Base-by-base conservation (phyloP, 2,329 filamentous ascomycete species). In the Pseudocercospora crystallina region DNA sequence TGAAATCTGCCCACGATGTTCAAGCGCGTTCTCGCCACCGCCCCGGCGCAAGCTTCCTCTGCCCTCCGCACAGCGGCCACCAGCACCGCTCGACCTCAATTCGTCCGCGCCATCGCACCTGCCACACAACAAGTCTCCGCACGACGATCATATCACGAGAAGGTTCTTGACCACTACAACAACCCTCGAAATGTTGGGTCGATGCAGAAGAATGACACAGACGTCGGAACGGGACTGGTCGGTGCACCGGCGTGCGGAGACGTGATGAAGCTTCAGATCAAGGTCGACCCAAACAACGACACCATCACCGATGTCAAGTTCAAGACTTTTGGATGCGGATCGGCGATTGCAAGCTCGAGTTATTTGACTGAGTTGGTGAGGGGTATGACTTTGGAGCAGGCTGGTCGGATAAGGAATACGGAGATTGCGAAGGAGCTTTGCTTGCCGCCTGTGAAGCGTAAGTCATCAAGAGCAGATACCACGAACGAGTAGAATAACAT, bases 391-490 rank as follows among this genome's bases (percentile, higher is more conserved):
- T 75, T 99, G 60, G 94, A 99, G 64, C 90, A 99, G 71, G 94
- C 95, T 31, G 85, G 85, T 47, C 86, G 87, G 75, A 89, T 99
- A 64, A 87, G 90, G 77, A 99, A 99, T 75, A 96, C 92, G 3
- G 91, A 99, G 75, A 99, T 99, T 69, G 94, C 94, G 33, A 95
- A 95, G 79, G 95, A 99, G 76, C 79, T 96, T 50, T 94, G 89
- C 68, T 74, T 94, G 66, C 90, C 89, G 32, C 89, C 90, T 55
- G 89, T 95, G 43, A 95, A 95, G 77, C 74, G 88, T 90, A 76
- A 73, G 85, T 83, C 36, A 17, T 15, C 5, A 11, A 26, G 8
- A 26, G 13, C 38, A 12, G 5, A 35, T 31, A 5, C 12, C 17
- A 29, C 10, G 3, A 33, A 33, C 15, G 38, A 40, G 32, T 20